Conservation (phyloP, 306 rosid species). For the Citrullus amarus region DNA sequence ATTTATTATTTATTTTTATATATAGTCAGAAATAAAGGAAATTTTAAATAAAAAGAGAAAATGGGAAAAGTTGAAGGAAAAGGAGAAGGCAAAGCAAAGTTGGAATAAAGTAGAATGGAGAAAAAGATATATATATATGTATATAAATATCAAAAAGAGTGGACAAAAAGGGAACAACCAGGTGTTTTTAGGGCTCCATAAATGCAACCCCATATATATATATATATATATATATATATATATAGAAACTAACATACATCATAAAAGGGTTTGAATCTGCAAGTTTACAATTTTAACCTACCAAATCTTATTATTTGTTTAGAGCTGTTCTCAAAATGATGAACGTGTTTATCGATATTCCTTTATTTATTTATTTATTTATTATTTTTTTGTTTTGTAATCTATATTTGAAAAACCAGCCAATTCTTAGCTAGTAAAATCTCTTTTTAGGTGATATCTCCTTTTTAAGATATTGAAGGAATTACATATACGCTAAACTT, state of each 20-base stretch:
- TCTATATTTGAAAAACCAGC: not conserved
- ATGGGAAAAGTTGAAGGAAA: not conserved
- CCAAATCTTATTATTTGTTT: not conserved
- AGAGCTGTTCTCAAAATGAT: too few species aligned
- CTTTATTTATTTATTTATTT: too few species aligned
- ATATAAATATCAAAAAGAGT: not conserved
- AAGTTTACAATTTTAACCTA: not conserved
- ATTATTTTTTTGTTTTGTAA: not conserved
- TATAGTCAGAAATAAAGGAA: too few species aligned
- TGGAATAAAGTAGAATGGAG: constrained; percentile 5
- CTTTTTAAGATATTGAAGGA: too few species aligned
- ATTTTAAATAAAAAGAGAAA: not conserved
- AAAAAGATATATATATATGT: not conserved
- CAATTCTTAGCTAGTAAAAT: not conserved
- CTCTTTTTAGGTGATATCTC: not conserved
- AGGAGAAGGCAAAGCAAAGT: not conserved
- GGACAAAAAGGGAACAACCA: constrained; percentile 8
- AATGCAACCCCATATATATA: not conserved
- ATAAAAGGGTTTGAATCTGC: not conserved
- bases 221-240: too few species aligned
- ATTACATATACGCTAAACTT: too few species aligned
- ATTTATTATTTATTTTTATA: not conserved
- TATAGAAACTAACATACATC: not conserved
- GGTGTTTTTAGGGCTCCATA: constrained; percentile 4
- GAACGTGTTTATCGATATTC: not conserved